phyloP scores from a whole-genome alignment of 805 yeast species.

The Lipomyces mesembrius region DNA sequence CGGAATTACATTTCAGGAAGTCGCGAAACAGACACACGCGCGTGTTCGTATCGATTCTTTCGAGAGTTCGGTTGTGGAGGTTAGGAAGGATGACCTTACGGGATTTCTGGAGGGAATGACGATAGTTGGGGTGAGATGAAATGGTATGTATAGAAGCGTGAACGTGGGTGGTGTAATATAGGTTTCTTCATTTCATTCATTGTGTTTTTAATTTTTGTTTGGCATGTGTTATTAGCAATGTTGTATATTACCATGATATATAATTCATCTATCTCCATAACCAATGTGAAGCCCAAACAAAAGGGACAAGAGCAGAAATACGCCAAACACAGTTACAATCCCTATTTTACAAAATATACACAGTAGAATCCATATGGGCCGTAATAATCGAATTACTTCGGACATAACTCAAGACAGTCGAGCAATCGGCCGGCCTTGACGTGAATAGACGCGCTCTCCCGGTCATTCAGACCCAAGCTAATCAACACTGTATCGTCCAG shows the following conservation, averaged over 20 bases:
- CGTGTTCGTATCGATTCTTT: conserved; percentile 90
- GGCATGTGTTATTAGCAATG: conserved; percentile 1
- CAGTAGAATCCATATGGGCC: neutral
- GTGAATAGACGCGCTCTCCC: conserved; percentile 22
- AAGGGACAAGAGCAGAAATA: neutral
- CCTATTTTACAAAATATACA: conserved; percentile 2
- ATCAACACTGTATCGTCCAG: conserved; percentile 28
- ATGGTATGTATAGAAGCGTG: conserved; percentile 42
- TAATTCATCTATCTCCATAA: neutral
- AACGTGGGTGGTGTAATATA: neutral
- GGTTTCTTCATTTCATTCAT: neutral
- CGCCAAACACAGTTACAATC: neutral
- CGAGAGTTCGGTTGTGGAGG: conserved; percentile 91
- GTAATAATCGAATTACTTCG: neutral
- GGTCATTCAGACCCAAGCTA: conserved; percentile 23
- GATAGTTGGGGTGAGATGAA: conserved; percentile 48
- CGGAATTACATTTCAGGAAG: conserved; percentile 88
- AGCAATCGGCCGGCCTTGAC: conserved; percentile 25
- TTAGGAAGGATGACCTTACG: conserved; percentile 81
- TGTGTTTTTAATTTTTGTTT: neutral
- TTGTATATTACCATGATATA: neutral
- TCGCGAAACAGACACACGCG: conserved; percentile 83
- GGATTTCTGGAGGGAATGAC: conserved; percentile 86
- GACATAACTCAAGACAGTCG: conserved; percentile 21
- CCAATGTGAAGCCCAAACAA: neutral